phyloP scores from a whole-genome alignment of 441 rosid genomes.

The Arabidopsis hybrid region DNA sequence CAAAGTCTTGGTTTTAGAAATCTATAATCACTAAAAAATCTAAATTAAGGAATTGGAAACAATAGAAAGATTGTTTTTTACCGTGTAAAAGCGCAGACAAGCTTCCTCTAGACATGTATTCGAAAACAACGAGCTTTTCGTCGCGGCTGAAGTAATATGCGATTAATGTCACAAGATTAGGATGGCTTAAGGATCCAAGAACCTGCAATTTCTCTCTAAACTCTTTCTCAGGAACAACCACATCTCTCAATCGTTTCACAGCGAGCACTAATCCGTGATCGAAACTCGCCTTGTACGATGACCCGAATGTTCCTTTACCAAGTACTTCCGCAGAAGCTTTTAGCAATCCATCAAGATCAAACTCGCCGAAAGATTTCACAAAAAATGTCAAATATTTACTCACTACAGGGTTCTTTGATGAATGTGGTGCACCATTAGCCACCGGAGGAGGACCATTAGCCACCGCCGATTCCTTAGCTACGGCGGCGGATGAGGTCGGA shows the following conservation, averaged over 20 bases:
- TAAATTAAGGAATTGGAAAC: background rate
- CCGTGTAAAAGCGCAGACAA: constrained; percentile 92
- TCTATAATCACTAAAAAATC: background rate
- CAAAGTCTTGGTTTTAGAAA: background rate
- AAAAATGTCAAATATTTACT: constrained; percentile 41
- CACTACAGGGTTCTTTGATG: constrained; percentile 27
- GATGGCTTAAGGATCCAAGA: constrained; percentile 63
- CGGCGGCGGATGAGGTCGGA: constrained; percentile 26
- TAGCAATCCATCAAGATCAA: constrained; percentile 70
- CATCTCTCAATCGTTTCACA: constrained; percentile 75
- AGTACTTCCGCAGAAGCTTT: constrained; percentile 83
- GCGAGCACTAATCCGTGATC: constrained; percentile 64
- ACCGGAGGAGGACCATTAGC: constrained; percentile 27
- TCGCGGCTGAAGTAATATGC: constrained; percentile 84
- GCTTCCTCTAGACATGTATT: constrained; percentile 94
- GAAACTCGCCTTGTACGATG: constrained; percentile 70
- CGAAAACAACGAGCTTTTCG: constrained; percentile 92
- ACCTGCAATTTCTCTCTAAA: constrained; percentile 60
- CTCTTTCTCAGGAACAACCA: constrained; percentile 61
- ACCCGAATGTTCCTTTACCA: constrained; percentile 76
- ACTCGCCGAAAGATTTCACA: constrained; percentile 41
- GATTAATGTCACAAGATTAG: constrained; percentile 69
- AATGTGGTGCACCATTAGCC: constrained; percentile 9
- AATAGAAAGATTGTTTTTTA: constrained; percentile 7
- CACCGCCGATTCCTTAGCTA: constrained; percentile 27